Base-by-base conservation (phyloP, 225 moss, liverwort and hornwort species). In the Pleurozium schreberi region DNA sequence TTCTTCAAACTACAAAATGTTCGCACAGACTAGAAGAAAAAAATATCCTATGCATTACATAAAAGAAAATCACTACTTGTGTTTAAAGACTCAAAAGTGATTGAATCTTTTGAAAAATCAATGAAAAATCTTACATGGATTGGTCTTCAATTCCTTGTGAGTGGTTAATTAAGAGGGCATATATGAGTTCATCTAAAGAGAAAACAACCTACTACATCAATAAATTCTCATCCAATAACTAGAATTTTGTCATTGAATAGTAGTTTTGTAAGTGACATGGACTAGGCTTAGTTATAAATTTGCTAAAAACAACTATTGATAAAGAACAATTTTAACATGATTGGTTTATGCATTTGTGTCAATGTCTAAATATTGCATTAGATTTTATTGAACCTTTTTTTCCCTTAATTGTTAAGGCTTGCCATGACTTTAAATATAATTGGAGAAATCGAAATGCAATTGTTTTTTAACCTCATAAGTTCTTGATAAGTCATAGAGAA, bases 301-400 rank as follows among this genome's bases (percentile, higher is more conserved):
- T 43, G 3, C 26, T 26, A 15, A 27, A 43, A 27, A 9, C 2
- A 27, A 9, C 9, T 27, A 3, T 1, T 27, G 0, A 5, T 42
- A 42, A 70, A 40, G 8, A 70, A 70, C 8, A 70, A 71, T 10
- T 73, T 45, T 3, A 45, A 73, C 30, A 3, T 0, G 0, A 18
- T 0, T 5, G 0, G 3, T 28, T 73, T 1, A 3, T 25, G 8
- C 25, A 14, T 69, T 1, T 5, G 5, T 71, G 1, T 73, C 27
- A 71, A 43, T 71, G 27, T 27, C 6, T 9, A 14, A 25, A 43
- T 26, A 71, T 1, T 42, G 1, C 7, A 70, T 42, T 14, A 8
- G 27, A 26, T 42, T 70, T 71, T 25, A 43, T 1, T 26, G 0
- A 4, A 5, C 27, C 5, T 27, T 71, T 14, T 71, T 71, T 43